Conservation (phyloP, 139 green algal species). For the Marvania coccoides region DNA sequence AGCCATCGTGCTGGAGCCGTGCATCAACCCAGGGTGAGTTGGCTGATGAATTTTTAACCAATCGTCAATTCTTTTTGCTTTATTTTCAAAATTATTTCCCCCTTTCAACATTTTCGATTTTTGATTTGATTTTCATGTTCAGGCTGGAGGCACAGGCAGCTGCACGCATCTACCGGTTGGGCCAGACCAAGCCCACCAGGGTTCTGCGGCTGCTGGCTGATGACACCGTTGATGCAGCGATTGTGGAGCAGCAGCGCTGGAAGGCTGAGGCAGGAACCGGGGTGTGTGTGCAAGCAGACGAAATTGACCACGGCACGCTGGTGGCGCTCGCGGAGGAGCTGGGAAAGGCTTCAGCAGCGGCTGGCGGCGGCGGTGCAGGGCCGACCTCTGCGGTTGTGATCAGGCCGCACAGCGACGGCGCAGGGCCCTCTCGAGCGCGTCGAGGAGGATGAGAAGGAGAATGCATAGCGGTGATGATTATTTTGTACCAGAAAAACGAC, state of each 20-base stretch:
- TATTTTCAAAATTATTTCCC: too few species aligned
- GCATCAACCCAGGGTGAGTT: constrained; percentile 40
- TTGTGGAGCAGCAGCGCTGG: neutral
- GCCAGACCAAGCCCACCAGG: constrained; percentile 38
- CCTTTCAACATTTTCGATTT: too few species aligned
- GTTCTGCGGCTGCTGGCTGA: constrained; percentile 34
- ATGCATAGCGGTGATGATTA: too few species aligned
- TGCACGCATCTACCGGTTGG: constrained; percentile 47
- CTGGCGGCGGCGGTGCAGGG: too few species aligned
- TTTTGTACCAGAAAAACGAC: too few species aligned
- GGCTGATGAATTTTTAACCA: too few species aligned
- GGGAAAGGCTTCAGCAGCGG: neutral
- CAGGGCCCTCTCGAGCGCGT: too few species aligned
- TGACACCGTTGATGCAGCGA: constrained; percentile 22
- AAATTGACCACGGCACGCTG: neutral
- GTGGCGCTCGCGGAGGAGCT: neutral
- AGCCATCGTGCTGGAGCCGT: constrained; percentile 50
- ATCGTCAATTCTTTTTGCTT: too few species aligned
- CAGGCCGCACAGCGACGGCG: too few species aligned
- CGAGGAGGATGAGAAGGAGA: too few species aligned
- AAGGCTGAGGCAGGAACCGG: neutral
- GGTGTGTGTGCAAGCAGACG: neutral
- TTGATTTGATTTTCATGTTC: too few species aligned
- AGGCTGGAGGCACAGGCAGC: constrained; percentile 49
- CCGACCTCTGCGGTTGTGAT: too few species aligned